Evolutionary conservation across 495 filamentous ascomycete genomes (phyloP).

Genomic region (Xylaria telfairii): DNA sequence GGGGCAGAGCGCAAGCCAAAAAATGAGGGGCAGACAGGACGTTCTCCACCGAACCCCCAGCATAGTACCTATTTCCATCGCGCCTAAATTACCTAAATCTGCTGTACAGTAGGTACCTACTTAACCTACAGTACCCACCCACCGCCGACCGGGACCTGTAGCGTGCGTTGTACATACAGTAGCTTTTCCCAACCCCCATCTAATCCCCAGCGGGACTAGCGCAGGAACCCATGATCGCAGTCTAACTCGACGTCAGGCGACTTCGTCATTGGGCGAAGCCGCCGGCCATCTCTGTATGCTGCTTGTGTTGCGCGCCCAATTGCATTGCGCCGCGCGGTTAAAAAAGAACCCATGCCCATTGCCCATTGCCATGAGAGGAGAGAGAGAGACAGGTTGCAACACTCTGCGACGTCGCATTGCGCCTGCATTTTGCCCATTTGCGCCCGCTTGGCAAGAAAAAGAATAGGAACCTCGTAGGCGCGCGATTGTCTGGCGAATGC

Average conservation of each 20-base stretch:
- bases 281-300: neutral
- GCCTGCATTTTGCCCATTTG: neutral
- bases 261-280: conserved; percentile 10
- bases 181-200: neutral
- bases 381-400: too few species aligned
- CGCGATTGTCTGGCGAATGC: too few species aligned
- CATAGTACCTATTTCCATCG: neutral
- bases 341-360: too few species aligned
- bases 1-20: neutral
- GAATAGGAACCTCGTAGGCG: too few species aligned
- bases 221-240: conserved; percentile 23
- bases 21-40: neutral
- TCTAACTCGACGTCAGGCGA: conserved; percentile 22
- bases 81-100: neutral
- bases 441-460: neutral
- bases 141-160: too few species aligned
- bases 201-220: neutral
- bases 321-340: conserved; percentile 1
- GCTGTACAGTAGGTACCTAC: too few species aligned
- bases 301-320: neutral
- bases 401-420: neutral
- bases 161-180: too few species aligned
- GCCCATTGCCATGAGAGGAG: too few species aligned
- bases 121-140: too few species aligned
- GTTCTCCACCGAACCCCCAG: too few species aligned